phyloP scores from a whole-genome alignment of 441 rosid species.

The Melianthus villosus region DNA sequence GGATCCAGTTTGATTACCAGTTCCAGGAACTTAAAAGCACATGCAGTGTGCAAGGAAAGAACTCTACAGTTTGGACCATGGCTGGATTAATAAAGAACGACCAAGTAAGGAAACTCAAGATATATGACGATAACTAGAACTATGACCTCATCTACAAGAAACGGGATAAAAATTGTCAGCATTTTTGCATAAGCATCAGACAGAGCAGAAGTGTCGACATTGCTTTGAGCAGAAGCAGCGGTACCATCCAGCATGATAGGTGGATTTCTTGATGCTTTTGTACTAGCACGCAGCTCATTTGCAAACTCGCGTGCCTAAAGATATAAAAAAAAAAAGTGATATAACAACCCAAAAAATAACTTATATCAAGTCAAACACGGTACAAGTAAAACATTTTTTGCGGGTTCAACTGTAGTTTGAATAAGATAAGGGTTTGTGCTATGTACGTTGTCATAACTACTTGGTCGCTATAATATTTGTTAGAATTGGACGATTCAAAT shows the following conservation, averaged over 20 bases:
- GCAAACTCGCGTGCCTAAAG: constrained; percentile 96
- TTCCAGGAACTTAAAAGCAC: constrained; percentile 99
- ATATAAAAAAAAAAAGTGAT: too few species aligned
- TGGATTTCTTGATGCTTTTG: constrained; percentile 93
- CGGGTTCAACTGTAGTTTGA: too few species aligned
- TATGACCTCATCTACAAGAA: constrained; percentile 89
- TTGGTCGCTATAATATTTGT: too few species aligned
- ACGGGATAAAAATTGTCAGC: constrained; percentile 96
- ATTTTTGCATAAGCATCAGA: constrained; percentile 96
- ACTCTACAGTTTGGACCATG: constrained; percentile 49
- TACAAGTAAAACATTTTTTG: too few species aligned
- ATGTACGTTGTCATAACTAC: too few species aligned
- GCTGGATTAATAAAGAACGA: constrained; percentile 6
- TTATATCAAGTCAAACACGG: too few species aligned
- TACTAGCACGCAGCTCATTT: constrained; percentile 98
- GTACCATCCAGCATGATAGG: constrained; percentile 93
- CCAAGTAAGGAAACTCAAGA: constrained; percentile 5
- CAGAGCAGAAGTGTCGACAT: constrained; percentile 72
- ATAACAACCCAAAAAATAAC: too few species aligned
- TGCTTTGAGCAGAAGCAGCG: constrained; percentile 62
- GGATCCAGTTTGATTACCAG: too few species aligned
- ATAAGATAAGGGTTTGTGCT: too few species aligned
- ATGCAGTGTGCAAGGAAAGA: constrained; percentile 96
- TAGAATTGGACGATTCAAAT: too few species aligned
- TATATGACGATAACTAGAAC: constrained; percentile 10